Conservation (phyloP, 1,284 basidiomycete species). For the Anthracocystis walkeri region DNA sequence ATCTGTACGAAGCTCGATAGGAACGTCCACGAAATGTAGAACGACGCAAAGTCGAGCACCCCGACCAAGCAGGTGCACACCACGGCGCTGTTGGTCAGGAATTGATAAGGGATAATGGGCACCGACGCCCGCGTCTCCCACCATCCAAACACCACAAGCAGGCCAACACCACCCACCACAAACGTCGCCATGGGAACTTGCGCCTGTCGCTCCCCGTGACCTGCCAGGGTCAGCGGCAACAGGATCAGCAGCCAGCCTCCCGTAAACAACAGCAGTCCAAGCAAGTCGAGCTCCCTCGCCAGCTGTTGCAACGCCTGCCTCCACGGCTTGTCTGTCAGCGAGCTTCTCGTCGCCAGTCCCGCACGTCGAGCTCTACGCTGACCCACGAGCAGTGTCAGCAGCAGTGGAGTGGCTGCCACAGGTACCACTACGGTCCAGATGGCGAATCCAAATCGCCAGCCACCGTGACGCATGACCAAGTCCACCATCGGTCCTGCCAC, state of each 20-base stretch:
- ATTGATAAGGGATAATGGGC: conserved; percentile 71
- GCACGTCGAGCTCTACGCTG: conserved; percentile 55
- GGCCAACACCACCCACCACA: conserved; percentile 69
- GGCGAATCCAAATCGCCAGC: conserved; percentile 82
- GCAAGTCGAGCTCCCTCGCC: conserved; percentile 75
- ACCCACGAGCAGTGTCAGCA: conserved; percentile 62
- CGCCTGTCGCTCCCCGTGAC: conserved; percentile 49
- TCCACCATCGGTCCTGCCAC: conserved; percentile 77
- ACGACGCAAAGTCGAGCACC: conserved; percentile 69
- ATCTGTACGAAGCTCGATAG: conserved; percentile 67
- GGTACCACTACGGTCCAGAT: conserved; percentile 71
- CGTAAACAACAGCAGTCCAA: conserved; percentile 79
- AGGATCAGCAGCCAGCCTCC: conserved; percentile 75
- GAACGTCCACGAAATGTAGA: conserved; percentile 70
- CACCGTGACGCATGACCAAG: conserved; percentile 73
- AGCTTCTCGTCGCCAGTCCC: conserved; percentile 44
- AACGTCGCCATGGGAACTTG: conserved; percentile 31
- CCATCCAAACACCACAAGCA: conserved; percentile 71
- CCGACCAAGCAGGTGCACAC: conserved; percentile 68
- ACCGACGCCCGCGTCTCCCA: conserved; percentile 71
- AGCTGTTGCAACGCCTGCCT: conserved; percentile 38
- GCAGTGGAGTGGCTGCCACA: conserved; percentile 61
- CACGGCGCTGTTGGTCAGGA: conserved; percentile 68
- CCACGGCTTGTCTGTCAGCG: conserved; percentile 42
- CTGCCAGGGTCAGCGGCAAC: conserved; percentile 76